phyloP scores from a whole-genome alignment of 495 filamentous ascomycete genomes.

The Thermothielavioides terrestris region DNA sequence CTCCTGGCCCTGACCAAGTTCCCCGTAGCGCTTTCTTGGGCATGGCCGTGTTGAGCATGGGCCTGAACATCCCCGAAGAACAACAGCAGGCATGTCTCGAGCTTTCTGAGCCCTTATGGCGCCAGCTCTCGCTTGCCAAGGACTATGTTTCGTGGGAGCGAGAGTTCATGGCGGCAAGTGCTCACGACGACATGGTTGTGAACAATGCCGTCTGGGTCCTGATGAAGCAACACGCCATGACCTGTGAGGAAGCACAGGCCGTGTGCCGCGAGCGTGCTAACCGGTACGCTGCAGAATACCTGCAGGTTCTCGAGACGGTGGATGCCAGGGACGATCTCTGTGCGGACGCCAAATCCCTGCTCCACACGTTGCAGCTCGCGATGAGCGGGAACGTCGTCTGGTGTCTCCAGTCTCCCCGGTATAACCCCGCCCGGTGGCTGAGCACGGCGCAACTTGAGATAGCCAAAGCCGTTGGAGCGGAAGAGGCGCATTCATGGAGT shows the following conservation, averaged over 20 bases:
- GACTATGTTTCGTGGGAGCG: slow-evolving; percentile 4
- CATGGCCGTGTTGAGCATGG: neutral
- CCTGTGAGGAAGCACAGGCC: neutral
- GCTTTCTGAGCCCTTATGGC: neutral
- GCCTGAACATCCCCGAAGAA: neutral
- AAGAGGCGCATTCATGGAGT: neutral
- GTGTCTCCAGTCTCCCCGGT: slow-evolving; percentile 1
- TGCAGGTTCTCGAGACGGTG: neutral
- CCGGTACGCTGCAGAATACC: neutral
- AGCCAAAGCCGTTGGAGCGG: neutral
- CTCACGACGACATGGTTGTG: neutral
- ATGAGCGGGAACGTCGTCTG: slow-evolving; percentile 7
- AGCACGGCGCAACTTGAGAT: neutral
- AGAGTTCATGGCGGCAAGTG: neutral
- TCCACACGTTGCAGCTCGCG: neutral
- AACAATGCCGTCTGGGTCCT: slow-evolving; percentile 1
- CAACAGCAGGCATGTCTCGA: slow-evolving; percentile 1
- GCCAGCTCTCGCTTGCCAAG: neutral
- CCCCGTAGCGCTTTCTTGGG: neutral
- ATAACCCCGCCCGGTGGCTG: neutral
- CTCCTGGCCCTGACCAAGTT: neutral
- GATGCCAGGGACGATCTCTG: neutral
- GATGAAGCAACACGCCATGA: slow-evolving; percentile 1
- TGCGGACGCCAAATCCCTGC: neutral
- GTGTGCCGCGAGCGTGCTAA: neutral